These are phyloP conservation scores for Zangia roseola DNA, from an alignment of 768 basidiomycete genomes.

Conservation along the genomic window DNA sequence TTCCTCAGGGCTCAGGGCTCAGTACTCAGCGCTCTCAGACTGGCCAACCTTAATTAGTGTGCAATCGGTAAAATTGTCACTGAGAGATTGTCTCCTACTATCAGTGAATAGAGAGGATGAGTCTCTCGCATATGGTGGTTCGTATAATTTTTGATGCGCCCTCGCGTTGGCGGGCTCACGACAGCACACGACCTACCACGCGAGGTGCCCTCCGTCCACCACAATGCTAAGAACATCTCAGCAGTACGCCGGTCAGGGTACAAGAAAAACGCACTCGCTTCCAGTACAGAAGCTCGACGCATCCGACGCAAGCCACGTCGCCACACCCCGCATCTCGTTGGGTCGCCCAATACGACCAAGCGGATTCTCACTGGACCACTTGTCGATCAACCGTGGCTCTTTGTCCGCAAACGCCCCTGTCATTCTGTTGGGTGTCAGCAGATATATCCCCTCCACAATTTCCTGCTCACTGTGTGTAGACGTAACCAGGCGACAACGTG, in stretches of 20 bases:
- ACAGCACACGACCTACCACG: no score
- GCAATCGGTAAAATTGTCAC: no score
- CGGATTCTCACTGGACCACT: slow-evolving; percentile 73
- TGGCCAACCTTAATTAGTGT: no score
- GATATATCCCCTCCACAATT: slow-evolving; percentile 2
- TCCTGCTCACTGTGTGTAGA: slow-evolving; percentile 60
- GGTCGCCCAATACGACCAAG: slow-evolving; percentile 68
- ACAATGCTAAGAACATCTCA: slow-evolving; percentile 17
- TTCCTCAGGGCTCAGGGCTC: no score
- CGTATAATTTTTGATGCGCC: no score
- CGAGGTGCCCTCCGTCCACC: slow-evolving; percentile 33
- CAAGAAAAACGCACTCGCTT: slow-evolving; percentile 52
- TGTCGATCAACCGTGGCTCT: slow-evolving; percentile 58
- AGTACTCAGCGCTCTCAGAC: no score
- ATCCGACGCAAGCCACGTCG: slow-evolving; percentile 70
- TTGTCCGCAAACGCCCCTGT: slow-evolving; percentile 69
- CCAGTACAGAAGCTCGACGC: slow-evolving; percentile 82
- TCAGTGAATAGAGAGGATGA: no score
- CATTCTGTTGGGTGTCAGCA: slow-evolving; percentile 46
- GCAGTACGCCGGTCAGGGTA: neutral
- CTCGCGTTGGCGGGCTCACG: no score
- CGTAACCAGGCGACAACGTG: slow-evolving; percentile 72
- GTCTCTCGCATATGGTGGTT: no score
- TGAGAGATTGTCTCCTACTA: no score
- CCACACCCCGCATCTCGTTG: slow-evolving; percentile 71